Conservation (phyloP, 306 rosid species). For the Castanospermum australe region DNA sequence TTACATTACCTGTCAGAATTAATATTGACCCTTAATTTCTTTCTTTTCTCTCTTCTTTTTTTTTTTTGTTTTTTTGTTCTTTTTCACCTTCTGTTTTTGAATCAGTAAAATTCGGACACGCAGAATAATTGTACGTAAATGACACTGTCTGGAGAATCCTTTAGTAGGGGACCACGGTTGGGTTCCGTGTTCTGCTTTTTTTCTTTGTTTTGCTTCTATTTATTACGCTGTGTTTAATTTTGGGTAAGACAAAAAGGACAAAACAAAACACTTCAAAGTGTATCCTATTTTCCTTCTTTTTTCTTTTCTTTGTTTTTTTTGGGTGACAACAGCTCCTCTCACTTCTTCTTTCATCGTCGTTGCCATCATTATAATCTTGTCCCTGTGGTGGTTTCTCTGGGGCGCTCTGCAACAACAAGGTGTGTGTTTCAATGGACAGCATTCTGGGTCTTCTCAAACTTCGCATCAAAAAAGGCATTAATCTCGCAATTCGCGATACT, state of each 20-base stretch:
- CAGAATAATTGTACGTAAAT: not conserved
- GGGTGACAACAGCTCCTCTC: not conserved
- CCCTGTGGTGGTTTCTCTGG: not conserved
- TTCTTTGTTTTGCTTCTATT: not conserved
- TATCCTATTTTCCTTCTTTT: too few relatives aligned
- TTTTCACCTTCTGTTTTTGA: not conserved
- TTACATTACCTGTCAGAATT: not conserved
- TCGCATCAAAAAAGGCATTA: constrained; percentile 58
- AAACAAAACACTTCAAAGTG: not conserved
- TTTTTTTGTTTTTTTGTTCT: not conserved
- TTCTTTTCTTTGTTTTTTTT: too few relatives aligned
- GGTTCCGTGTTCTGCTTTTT: not conserved
- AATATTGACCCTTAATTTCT: not conserved
- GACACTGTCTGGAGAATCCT: not conserved
- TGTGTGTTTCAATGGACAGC: constrained; percentile 37
- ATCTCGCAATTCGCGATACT: constrained; percentile 76
- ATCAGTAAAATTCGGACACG: not conserved
- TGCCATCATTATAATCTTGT: not conserved
- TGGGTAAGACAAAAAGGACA: too few relatives aligned
- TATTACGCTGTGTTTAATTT: not conserved
- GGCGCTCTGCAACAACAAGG: not conserved
- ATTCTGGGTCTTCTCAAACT: constrained; percentile 70
- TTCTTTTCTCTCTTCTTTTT: not conserved
- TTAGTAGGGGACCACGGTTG: not conserved
- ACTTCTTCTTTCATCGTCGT: not conserved